Evolutionary conservation across 225 moss, liverwort and hornwort genomes (phyloP).

Genomic region (Polytrichum commune): DNA sequence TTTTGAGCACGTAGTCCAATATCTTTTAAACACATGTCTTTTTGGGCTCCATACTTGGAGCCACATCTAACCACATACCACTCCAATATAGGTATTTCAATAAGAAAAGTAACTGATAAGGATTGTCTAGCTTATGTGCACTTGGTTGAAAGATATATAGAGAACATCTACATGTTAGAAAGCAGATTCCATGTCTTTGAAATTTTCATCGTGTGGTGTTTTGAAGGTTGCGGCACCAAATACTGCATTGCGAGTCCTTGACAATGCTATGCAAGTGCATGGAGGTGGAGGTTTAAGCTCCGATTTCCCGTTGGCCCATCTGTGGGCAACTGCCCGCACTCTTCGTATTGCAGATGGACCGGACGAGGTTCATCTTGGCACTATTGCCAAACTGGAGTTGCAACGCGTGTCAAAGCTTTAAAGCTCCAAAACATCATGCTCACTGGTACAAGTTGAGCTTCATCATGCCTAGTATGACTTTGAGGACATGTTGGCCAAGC

Average conservation of each 20-base stretch:
- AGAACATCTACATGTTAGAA: too few species aligned
- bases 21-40: too few species aligned
- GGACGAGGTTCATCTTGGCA: constrained; percentile 92
- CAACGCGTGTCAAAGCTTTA: constrained; percentile 55
- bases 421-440: not conserved
- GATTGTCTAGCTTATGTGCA: too few species aligned
- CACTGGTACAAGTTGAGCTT: not conserved
- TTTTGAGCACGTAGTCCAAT: too few species aligned
- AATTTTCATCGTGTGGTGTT: not conserved
- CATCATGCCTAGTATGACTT: too few species aligned
- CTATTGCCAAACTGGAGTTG: constrained; percentile 90
- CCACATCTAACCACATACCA: too few species aligned
- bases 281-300: constrained; percentile 89
- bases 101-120: too few species aligned
- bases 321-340: constrained; percentile 85
- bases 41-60: too few species aligned
- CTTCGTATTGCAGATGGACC: constrained; percentile 96
- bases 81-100: too few species aligned
- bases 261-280: constrained; percentile 93
- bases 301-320: constrained; percentile 85
- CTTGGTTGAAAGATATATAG: too few species aligned
- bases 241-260: constrained; percentile 79
- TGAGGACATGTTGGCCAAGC: too few species aligned
- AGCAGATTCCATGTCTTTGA: not conserved
- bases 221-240: constrained; percentile 85